Base-by-base conservation (phyloP, 2,329 filamentous ascomycete genomes). In the Nigrospora oryzae region DNA sequence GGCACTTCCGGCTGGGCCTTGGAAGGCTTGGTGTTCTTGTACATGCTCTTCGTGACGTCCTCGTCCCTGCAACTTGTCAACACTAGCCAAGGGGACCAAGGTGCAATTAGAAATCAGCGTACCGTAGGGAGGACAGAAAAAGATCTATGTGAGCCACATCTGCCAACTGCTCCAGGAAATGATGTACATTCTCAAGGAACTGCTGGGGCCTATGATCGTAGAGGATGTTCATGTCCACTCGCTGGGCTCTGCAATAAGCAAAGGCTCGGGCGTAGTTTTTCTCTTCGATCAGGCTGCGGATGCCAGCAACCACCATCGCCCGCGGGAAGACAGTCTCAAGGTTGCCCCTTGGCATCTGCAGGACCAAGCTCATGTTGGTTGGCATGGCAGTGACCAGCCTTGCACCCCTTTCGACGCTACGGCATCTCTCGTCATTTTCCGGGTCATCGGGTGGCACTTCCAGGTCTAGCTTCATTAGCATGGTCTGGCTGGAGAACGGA, bases 181-280 rank as follows among this genome's bases (percentile, higher is more conserved):
- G 64, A 1, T 74, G 72, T 11, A 95, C 77, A 51, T 83, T 86
- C 4, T 75, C 69, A 61, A 96, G 74, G 60, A 98, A 96, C 53
- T 94, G 86, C 34, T 82, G 74, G 0, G 91, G 89, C n/a, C 82
- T 81, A 64, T 97, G 88, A 58, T 98, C 93, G 58, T 95, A 91
- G 3, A 98, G 71, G 49, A 98, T 91, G 58, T 98, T 98, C 85
- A 97, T 90, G 58, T 98, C 93, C 1, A 98, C 93, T 53, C 94
- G 81, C 61, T 98, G 94, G 17, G 83, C 91, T 42, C 93, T 82
- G 61, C 93, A 97, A 50, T 89, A 84, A 17, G 86, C 71, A 60
- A 96, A 98, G 0, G 93, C 93, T 42, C 79, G 80, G 40, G 77
- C 79, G 58, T 96, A 98, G 55, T 93, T 81, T 61, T 86, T 86